Evolutionary conservation across 2,329 filamentous ascomycete species (phyloP).

Genomic region (Beauveria bassiana): DNA sequence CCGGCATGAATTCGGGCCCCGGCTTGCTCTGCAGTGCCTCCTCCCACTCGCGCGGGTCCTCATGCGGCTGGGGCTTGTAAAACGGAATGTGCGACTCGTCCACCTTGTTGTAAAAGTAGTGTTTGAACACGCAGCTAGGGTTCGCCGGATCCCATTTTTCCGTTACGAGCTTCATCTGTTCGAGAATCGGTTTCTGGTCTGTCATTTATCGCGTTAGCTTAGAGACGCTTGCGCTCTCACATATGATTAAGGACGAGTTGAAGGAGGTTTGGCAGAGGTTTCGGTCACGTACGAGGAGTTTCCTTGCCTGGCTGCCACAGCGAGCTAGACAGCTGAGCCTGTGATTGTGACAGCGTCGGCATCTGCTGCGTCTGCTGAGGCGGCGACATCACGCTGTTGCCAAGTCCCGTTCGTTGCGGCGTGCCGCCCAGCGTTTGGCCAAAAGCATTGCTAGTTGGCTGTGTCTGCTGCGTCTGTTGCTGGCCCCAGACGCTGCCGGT

Average conservation of each 20-base stretch:
- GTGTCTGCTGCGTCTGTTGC: conserved; percentile 26
- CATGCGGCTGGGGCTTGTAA: conserved; percentile 61
- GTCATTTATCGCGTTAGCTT: background rate
- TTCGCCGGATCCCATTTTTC: conserved; percentile 67
- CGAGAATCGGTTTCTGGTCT: conserved; percentile 63
- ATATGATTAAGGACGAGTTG: background rate
- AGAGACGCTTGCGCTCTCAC: too few relatives aligned
- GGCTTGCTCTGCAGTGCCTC: conserved; percentile 76
- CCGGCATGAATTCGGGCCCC: conserved; percentile 66
- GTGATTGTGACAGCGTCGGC: conserved; percentile 35
- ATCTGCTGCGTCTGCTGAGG: conserved; percentile 35
- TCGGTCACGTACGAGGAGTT: conserved; percentile 34
- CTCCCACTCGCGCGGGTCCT: conserved; percentile 76
- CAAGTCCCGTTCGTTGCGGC: conserved; percentile 30
- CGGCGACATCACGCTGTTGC: conserved; percentile 25
- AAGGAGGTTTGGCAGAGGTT: background rate
- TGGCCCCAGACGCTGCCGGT: conserved; percentile 30
- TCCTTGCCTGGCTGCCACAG: conserved; percentile 47
- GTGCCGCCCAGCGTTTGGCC: conserved; percentile 23
- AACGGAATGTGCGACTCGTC: conserved; percentile 67
- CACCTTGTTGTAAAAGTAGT: conserved; percentile 84
- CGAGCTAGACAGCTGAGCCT: conserved; percentile 40
- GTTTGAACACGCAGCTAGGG: conserved; percentile 65
- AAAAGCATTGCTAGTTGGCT: conserved; percentile 21
- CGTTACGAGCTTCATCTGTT: conserved; percentile 63